Conservation (phyloP, 805 yeast species). For the Candida pseudofarinosa region DNA sequence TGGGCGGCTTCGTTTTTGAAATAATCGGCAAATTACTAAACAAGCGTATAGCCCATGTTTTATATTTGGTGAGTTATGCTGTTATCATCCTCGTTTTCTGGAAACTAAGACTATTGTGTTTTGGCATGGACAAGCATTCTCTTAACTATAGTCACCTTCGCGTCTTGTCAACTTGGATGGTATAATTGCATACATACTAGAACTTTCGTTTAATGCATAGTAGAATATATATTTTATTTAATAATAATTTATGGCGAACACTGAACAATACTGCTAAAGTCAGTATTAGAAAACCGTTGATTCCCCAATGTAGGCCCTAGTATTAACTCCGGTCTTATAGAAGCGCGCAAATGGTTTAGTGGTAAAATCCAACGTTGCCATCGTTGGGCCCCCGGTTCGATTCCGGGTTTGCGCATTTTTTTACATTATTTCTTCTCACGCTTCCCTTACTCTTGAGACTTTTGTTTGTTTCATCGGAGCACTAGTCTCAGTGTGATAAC, state of each 20-base stretch:
- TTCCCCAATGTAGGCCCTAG: too few relatives aligned
- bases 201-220: background rate
- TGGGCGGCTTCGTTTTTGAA: constrained; percentile 59
- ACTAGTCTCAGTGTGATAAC: too few relatives aligned
- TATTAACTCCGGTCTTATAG: too few relatives aligned
- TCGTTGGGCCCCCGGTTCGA: constrained; percentile 5
- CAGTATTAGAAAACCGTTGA: too few relatives aligned
- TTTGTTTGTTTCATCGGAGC: too few relatives aligned
- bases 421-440: background rate
- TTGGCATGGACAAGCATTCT: constrained; percentile 63
- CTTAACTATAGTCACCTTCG: constrained; percentile 26
- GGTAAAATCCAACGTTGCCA: constrained; percentile 5
- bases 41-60: constrained; percentile 9
- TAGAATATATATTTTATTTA: background rate
- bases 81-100: constrained; percentile 55
- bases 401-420: constrained; percentile 4
- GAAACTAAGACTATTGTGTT: constrained; percentile 62
- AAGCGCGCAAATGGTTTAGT: constrained; percentile 4
- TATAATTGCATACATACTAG: constrained; percentile 1
- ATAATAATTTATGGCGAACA: background rate
- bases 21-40: constrained; percentile 15
- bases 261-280: too few relatives aligned
- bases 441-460: too few relatives aligned
- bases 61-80: constrained; percentile 46
- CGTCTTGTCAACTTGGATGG: constrained; percentile 25